phyloP scores from a whole-genome alignment of 768 basidiomycete species.

The Macrolepiota fuliginosa region DNA sequence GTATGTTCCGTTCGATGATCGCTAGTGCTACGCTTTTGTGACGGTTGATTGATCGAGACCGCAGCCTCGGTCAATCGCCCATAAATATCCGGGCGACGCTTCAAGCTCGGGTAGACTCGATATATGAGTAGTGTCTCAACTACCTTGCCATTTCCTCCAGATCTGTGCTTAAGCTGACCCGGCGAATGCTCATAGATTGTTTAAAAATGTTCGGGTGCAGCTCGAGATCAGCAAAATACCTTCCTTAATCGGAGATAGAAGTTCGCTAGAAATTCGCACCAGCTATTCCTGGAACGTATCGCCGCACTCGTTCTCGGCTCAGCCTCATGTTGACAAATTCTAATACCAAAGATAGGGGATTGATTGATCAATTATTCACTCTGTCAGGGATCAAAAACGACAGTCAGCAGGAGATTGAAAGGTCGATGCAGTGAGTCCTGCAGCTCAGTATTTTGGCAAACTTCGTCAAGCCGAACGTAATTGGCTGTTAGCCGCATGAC shows the following conservation, averaged over 20 bases:
- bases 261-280: neutral
- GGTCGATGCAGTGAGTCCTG: neutral
- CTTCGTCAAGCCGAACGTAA: neutral
- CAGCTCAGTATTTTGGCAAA: neutral
- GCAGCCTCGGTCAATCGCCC: neutral
- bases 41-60: neutral
- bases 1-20: neutral
- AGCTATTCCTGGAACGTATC: neutral
- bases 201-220: neutral
- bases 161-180: neutral
- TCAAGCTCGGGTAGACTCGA: no score
- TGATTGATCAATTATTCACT: neutral
- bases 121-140: neutral
- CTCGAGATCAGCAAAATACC: neutral
- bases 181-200: neutral
- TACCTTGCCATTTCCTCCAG: neutral
- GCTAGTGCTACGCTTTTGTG: no score
- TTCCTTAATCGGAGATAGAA: neutral
- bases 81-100: neutral
- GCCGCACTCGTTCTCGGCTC: neutral
- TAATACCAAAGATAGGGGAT: neutral
- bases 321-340: neutral
- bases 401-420: neutral
- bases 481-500: neutral
- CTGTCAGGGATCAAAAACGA: neutral